Percentiles rank a stretch among this genome's conserved stretches.
phyloP scores from a whole-genome alignment of 257 asterid species.

The Fraxinus quadrangulata region DNA sequence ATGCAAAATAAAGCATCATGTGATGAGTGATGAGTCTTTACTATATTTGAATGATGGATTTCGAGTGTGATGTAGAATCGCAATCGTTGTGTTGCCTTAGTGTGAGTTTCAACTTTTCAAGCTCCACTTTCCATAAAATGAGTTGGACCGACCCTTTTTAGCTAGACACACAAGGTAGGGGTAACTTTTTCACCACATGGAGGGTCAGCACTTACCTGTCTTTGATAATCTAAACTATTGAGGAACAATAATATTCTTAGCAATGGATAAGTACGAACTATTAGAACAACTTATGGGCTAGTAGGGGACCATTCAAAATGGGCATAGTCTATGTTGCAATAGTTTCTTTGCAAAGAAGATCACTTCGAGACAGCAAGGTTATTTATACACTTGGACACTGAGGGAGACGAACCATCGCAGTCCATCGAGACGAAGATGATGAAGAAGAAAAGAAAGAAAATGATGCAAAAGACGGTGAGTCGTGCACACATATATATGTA shows the following conservation, averaged over 20 bases:
- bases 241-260: slow-evolving; percentile 33
- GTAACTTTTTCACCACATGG: too few species aligned
- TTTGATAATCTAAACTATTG: slow-evolving; percentile 24
- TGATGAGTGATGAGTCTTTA: too few species aligned
- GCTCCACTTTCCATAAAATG: not conserved
- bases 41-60: too few species aligned
- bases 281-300: slow-evolving; percentile 25
- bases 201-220: slow-evolving; percentile 26
- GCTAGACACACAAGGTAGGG: not conserved
- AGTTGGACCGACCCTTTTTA: not conserved
- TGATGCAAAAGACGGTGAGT: slow-evolving; percentile 8
- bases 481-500: not conserved
- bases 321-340: slow-evolving; percentile 11
- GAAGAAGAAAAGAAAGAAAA: slow-evolving; percentile 37
- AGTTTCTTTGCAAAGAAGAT: not conserved
- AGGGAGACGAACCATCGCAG: not conserved
- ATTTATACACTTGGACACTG: slow-evolving; percentile 24
- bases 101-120: not conserved
- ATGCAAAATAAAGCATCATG: too few species aligned
- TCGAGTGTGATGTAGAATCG: too few species aligned
- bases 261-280: slow-evolving; percentile 46
- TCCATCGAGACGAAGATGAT: slow-evolving; percentile 24
- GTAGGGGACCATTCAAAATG: too few species aligned
- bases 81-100: too few species aligned
- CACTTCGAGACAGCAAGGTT: not conserved